A percentile compares a stretch with the other conserved stretches of the same genome.
Conservation (phyloP, 2,329 filamentous ascomycete genomes). For the Tolypocladium sp. region DNA sequence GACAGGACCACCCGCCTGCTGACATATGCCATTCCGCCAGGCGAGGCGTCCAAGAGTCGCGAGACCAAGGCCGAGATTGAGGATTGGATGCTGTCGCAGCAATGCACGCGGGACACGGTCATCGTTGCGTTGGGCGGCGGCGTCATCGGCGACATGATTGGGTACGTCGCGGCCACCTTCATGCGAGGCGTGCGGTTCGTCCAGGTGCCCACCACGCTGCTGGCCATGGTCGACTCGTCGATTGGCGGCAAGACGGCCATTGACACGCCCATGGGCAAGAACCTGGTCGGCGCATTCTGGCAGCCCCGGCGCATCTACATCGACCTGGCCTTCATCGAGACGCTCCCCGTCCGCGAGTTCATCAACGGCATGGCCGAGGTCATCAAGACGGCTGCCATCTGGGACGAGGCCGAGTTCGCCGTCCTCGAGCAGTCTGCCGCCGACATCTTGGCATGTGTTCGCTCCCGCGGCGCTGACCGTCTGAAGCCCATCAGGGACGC, state of each 20-base stretch:
- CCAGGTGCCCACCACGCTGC: conserved; percentile 87
- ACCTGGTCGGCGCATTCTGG: conserved; percentile 93
- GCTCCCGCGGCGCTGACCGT: conserved; percentile 35
- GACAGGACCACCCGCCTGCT: conserved; percentile 55
- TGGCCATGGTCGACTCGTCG: conserved; percentile 97
- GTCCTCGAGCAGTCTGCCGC: conserved; percentile 74
- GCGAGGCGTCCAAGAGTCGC: conserved; percentile 87
- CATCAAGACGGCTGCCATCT: conserved; percentile 94
- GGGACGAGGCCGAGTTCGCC: conserved; percentile 80
- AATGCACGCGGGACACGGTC: conserved; percentile 91
- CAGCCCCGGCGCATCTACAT: conserved; percentile 92
- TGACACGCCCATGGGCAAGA: conserved; percentile 92
- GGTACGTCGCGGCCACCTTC: conserved; percentile 94
- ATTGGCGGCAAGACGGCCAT: conserved; percentile 98
- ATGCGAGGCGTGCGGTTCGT: conserved; percentile 96
- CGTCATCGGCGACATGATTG: conserved; percentile 96
- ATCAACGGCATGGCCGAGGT: conserved; percentile 99
- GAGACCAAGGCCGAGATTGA: conserved; percentile 93
- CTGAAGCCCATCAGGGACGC: conserved; percentile 63
- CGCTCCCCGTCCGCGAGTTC: conserved; percentile 81
- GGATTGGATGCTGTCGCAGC: conserved; percentile 89
- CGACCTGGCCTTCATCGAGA: conserved; percentile 84
- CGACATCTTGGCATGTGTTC: conserved; percentile 49
- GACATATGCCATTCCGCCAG: conserved; percentile 78
- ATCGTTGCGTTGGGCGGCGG: conserved; percentile 91